Percentiles rank a stretch among this genome's conserved stretches.
phyloP scores from a whole-genome alignment of 2,329 filamentous ascomycete genomes.

The Uncinocarpus reesii region DNA sequence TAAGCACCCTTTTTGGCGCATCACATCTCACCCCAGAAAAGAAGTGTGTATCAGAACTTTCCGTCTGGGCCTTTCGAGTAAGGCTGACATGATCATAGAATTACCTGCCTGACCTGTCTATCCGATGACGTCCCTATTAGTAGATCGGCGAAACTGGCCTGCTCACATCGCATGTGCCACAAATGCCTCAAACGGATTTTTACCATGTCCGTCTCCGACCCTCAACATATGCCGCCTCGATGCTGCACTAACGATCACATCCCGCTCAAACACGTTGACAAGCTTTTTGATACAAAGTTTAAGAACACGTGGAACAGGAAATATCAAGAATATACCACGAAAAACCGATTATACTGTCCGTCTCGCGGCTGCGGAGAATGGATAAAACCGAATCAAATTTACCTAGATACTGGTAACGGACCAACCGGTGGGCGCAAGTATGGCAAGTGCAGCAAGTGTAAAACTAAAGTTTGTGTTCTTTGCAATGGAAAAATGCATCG shows the following conservation, averaged over 20 bases:
- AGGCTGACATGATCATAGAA: conserved; percentile 36
- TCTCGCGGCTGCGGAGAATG: conserved; percentile 61
- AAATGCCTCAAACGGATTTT: conserved; percentile 65
- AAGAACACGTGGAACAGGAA: conserved; percentile 73
- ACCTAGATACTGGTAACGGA: conserved; percentile 39
- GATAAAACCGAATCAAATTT: conserved; percentile 64
- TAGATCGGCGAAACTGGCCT: conserved; percentile 61
- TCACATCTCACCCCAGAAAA: conserved; percentile 11
- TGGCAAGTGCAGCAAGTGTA: conserved; percentile 61
- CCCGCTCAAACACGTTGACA: conserved; percentile 63
- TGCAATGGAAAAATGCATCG: conserved; percentile 69
- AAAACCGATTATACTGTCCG: conserved; percentile 69
- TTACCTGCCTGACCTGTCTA: conserved; percentile 63
- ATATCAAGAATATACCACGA: conserved; percentile 63
- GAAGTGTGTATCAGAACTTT: conserved; percentile 12
- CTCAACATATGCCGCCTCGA: conserved; percentile 71
- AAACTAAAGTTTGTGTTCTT: conserved; percentile 59
- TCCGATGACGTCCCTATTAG: conserved; percentile 53
- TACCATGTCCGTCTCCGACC: conserved; percentile 63
- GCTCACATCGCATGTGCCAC: conserved; percentile 73
- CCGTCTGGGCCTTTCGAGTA: background rate
- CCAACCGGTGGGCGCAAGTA: conserved; percentile 48
- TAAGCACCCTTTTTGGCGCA: conserved; percentile 8
- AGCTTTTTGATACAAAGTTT: conserved; percentile 61
- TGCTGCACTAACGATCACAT: conserved; percentile 70